These are phyloP conservation scores for Orbilia ellipsospora DNA, from an alignment of 2,329 filamentous ascomycete species.

Conservation along the genomic window DNA sequence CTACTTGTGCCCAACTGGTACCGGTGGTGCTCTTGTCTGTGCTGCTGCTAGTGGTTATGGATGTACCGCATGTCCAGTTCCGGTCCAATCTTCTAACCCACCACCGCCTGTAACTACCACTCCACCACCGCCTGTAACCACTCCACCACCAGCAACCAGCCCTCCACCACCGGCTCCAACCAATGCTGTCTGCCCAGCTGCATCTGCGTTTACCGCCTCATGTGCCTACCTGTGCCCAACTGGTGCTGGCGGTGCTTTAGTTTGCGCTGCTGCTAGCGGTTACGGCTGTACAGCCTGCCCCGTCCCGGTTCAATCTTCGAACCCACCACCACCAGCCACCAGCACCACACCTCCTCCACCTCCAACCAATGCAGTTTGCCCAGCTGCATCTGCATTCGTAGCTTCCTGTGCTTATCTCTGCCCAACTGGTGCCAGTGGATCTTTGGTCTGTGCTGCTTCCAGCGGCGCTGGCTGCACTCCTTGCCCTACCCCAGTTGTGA, in stretches of 20 bases:
- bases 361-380: neutral
- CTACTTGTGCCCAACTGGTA: neutral
- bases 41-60: neutral
- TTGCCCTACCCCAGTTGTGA: neutral
- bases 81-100: neutral
- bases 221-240: constrained; percentile 3
- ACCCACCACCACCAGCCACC: neutral
- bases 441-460: neutral
- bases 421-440: neutral
- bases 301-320: neutral
- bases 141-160: neutral
- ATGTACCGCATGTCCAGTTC: neutral
- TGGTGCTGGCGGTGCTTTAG: neutral
- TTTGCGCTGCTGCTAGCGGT: neutral
- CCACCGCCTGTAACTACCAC: neutral
- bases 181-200: neutral
- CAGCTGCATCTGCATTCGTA: neutral
- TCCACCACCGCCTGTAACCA: neutral
- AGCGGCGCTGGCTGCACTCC: neutral
- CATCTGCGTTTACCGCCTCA: neutral
- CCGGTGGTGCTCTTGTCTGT: neutral
- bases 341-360: neutral
- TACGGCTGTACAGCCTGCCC: neutral
- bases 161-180: neutral
- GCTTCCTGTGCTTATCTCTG: constrained; percentile 1